Conservation (phyloP, 129 eudicot species). For the sunflower (Helianthus annuus) region DNA sequence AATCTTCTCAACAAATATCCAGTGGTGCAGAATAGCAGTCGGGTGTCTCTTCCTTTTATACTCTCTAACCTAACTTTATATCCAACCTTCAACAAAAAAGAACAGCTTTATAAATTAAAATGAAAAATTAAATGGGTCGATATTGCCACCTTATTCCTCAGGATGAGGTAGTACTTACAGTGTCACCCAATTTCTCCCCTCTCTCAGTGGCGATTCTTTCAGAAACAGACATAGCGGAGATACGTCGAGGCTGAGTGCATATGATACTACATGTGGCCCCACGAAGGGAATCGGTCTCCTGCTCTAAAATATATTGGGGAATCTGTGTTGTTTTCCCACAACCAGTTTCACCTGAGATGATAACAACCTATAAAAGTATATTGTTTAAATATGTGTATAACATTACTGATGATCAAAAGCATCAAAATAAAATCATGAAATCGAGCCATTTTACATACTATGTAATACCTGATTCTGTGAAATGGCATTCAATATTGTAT, state of each 20-base stretch:
- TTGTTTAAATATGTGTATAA: conserved; percentile 2
- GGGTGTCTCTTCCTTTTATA: conserved; percentile 93
- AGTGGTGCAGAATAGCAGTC: conserved; percentile 90
- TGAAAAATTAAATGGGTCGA: conserved; percentile 3
- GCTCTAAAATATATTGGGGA: conserved; percentile 93
- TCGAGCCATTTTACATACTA: neutral
- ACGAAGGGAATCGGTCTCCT: conserved; percentile 64
- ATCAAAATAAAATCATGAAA: neutral
- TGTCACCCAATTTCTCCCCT: conserved; percentile 89
- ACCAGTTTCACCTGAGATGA: conserved; percentile 99
- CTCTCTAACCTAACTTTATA: conserved; percentile 97
- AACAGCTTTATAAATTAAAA: conserved; percentile 10
- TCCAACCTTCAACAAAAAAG: conserved; percentile 62
- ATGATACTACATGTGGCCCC: conserved; percentile 86
- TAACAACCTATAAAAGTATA: conserved; percentile 61
- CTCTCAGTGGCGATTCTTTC: conserved; percentile 96
- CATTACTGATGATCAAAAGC: conserved; percentile 9
- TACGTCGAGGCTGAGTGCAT: conserved; percentile 97
- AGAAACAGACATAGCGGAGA: conserved; percentile 96
- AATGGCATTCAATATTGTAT: conserved; percentile 72
- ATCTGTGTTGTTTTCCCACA: conserved; percentile 99
- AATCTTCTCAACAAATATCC: conserved; percentile 89
- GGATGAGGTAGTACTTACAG: conserved; percentile 51
- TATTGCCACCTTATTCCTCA: neutral
- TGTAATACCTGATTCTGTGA: conserved; percentile 68